Percentiles rank a stretch among this genome's conserved stretches.
Conservation (phyloP, 345 rosid species). For the Euphorbia peplus region DNA sequence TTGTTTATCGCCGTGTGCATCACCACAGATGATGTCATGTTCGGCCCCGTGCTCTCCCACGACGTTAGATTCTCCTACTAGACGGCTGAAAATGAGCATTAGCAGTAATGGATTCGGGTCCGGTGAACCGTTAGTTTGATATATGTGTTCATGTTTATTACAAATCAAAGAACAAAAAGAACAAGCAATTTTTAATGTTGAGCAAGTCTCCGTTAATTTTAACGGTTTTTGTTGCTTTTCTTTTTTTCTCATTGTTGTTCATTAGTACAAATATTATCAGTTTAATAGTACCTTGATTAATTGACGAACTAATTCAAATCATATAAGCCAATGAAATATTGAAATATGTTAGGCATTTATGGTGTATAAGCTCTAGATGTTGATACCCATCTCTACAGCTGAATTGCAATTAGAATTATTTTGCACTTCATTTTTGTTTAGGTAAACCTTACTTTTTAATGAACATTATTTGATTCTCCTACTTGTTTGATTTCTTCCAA, state of each 20-base stretch:
- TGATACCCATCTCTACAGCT: too few species aligned
- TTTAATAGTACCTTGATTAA: not conserved
- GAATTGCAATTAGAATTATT: too few species aligned
- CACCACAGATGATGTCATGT: conserved; percentile 12
- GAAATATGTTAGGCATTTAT: too few species aligned
- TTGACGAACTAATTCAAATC: not conserved
- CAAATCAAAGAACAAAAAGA: not conserved
- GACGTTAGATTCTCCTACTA: conserved; percentile 46
- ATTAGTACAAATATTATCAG: conserved; percentile 1
- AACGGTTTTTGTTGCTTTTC: conserved; percentile 38
- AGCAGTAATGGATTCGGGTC: conserved; percentile 4
- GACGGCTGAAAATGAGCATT: conserved; percentile 40
- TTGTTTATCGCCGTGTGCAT: conserved; percentile 26
- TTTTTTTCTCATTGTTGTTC: not conserved
- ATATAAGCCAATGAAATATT: too few species aligned
- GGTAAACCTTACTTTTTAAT: too few species aligned
- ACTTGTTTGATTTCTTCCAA: too few species aligned
- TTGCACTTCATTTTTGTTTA: too few species aligned
- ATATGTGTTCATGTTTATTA: not conserved
- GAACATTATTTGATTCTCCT: too few species aligned
- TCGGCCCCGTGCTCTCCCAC: conserved; percentile 53
- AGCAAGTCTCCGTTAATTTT: conserved; percentile 30
- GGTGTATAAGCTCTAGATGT: too few species aligned
- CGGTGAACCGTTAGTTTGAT: conserved; percentile 12
- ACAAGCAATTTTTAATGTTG: not conserved